A percentile compares a stretch with the other conserved stretches of the same genome.
These are phyloP conservation scores for Aspergillus clavatus DNA, from an alignment of 2,329 filamentous ascomycete genomes.

Conservation along the genomic window DNA sequence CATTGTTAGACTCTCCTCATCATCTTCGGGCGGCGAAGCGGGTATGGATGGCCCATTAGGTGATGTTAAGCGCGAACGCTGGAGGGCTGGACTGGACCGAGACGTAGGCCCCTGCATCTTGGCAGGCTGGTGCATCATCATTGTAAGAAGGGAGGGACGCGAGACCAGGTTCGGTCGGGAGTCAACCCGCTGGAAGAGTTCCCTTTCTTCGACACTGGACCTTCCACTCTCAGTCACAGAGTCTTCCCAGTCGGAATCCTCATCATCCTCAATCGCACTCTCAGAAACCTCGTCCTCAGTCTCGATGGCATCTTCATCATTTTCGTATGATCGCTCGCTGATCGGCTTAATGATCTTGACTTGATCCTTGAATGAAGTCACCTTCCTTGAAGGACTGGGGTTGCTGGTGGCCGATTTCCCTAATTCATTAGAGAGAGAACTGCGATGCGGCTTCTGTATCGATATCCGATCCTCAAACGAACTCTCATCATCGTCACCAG, in stretches of 20 bases:
- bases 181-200: conserved; percentile 80
- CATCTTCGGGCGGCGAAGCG: conserved; percentile 54
- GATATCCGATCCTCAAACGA: conserved; percentile 63
- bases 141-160: conserved; percentile 80
- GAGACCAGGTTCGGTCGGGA: conserved; percentile 81
- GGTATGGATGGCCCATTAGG: conserved; percentile 64
- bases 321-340: conserved; percentile 46
- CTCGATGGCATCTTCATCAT: conserved; percentile 56
- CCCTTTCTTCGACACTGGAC: conserved; percentile 73
- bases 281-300: conserved; percentile 68
- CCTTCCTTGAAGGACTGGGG: conserved; percentile 58
- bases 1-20: conserved; percentile 59
- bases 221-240: conserved; percentile 77
- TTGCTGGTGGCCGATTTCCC: conserved; percentile 36
- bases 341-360: conserved; percentile 64
- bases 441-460: conserved; percentile 47
- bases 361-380: conserved; percentile 75
- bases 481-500: conserved; percentile 75
- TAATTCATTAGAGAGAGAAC: conserved; percentile 52
- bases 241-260: conserved; percentile 59
- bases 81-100: conserved; percentile 41
- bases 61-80: conserved; percentile 57
- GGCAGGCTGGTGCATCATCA: conserved; percentile 80
- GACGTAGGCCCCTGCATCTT: conserved; percentile 61
- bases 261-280: conserved; percentile 71